phyloP scores from a whole-genome alignment of 768 basidiomycete species.

The Crepidotus variabilis region DNA sequence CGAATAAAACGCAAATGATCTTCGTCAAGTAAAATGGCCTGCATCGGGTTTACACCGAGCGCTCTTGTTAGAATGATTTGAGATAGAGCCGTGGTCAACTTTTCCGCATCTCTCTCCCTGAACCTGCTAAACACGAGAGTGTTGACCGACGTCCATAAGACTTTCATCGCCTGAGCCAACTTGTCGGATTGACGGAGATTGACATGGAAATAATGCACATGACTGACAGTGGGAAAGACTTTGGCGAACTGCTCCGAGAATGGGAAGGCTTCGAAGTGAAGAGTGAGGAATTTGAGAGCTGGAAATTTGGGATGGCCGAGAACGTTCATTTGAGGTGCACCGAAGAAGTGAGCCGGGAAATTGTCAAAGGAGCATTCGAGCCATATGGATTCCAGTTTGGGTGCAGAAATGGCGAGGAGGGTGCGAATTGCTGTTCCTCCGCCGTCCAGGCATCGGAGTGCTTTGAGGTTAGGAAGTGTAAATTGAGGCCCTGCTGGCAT shows the following conservation, averaged over 20 bases:
- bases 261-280: constrained; percentile 19
- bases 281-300: constrained; percentile 30
- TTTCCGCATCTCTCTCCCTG: constrained; percentile 17
- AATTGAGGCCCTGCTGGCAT: constrained; percentile 12
- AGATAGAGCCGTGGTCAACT: constrained; percentile 15
- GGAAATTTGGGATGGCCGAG: constrained; percentile 22
- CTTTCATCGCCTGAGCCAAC: constrained; percentile 15
- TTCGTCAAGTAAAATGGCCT: constrained; percentile 23
- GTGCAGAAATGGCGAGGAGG: constrained; percentile 24
- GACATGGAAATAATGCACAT: constrained; percentile 26
- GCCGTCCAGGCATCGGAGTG: constrained; percentile 24
- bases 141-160: constrained; percentile 13
- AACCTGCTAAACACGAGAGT: constrained; percentile 26
- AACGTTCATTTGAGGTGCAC: constrained; percentile 16
- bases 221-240: constrained; percentile 27
- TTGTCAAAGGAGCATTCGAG: constrained; percentile 23
- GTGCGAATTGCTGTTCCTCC: constrained; percentile 22
- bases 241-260: constrained; percentile 15
- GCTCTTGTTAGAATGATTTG: constrained; percentile 16
- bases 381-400: constrained; percentile 32
- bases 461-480: constrained; percentile 20
- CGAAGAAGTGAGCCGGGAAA: constrained; percentile 16
- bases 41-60: constrained; percentile 14
- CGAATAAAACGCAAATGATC: constrained; percentile 15
- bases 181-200: constrained; percentile 15